phyloP scores from a whole-genome alignment of 805 yeast genomes.

The Starmerella ratchasimensis region DNA sequence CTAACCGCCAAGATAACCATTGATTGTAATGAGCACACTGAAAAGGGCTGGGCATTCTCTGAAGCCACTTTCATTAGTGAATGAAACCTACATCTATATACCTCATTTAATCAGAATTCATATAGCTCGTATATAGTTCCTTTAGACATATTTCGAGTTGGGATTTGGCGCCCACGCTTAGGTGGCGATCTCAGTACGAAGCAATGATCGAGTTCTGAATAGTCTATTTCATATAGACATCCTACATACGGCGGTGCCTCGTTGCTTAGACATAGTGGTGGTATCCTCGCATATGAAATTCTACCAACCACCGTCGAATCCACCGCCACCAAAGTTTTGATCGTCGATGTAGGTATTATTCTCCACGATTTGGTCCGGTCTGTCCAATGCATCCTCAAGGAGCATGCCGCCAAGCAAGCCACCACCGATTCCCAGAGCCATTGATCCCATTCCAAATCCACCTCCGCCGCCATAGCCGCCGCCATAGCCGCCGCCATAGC shows the following conservation, averaged over 20 bases:
- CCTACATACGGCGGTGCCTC: too few relatives aligned
- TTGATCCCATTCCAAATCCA: constrained; percentile 40
- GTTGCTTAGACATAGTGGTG: too few relatives aligned
- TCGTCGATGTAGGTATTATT: constrained; percentile 29
- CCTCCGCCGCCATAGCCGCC: constrained; percentile 18
- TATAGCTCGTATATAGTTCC: too few relatives aligned
- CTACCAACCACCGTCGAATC: constrained; percentile 16
- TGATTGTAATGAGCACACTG: constrained; percentile 33
- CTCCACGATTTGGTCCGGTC: constrained; percentile 18
- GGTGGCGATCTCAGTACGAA: too few relatives aligned
- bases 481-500: constrained; percentile 7
- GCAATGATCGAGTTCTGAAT: too few relatives aligned
- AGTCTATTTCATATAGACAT: too few relatives aligned
- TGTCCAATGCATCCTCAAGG: constrained; percentile 18
- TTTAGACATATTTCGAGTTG: too few relatives aligned
- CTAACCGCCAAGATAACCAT: constrained; percentile 35
- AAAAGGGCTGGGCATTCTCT: constrained; percentile 53
- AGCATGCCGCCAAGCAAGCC: constrained; percentile 24
- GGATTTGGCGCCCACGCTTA: too few relatives aligned
- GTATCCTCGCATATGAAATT: too few relatives aligned
- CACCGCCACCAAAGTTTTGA: constrained; percentile 15
- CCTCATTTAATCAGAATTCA: too few relatives aligned
- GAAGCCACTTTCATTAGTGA: constrained; percentile 68
- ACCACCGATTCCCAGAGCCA: constrained; percentile 24
- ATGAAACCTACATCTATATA: too few relatives aligned